Percentiles rank a stretch among this genome's conserved stretches.
phyloP scores from a whole-genome alignment of 345 rosid species.

The Gossypium bickii region DNA sequence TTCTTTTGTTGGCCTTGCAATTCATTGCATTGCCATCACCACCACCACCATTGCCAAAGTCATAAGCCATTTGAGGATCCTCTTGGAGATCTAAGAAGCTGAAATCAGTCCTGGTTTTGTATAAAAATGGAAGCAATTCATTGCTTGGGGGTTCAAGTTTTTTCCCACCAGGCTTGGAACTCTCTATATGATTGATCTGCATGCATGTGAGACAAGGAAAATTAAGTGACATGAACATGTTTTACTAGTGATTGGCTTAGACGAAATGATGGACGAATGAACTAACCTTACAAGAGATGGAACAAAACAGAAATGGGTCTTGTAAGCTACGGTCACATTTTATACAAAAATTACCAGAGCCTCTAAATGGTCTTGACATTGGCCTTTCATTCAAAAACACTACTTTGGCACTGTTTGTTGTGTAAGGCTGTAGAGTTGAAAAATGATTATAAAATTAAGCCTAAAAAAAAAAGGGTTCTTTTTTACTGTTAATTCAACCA shows the following conservation, averaged over 20 bases:
- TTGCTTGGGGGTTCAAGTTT: constrained; percentile 16
- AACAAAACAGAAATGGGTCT: constrained; percentile 28
- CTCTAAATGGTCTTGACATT: constrained; percentile 44
- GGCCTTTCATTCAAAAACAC: constrained; percentile 57
- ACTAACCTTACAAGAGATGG: constrained; percentile 33
- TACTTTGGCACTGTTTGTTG: constrained; percentile 60
- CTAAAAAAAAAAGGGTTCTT: not conserved
- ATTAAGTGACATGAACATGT: not conserved
- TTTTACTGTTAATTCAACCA: not conserved
- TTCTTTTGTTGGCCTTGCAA: constrained; percentile 20
- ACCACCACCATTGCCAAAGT: not conserved
- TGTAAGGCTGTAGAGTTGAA: constrained; percentile 45
- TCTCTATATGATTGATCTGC: constrained; percentile 19
- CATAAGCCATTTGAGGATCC: constrained; percentile 10
- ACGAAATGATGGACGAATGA: no score
- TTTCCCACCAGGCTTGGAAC: not conserved
- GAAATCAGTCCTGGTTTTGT: not conserved
- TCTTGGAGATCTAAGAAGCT: constrained; percentile 12
- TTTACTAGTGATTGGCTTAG: not conserved
- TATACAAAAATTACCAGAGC: constrained; percentile 44
- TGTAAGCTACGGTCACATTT: constrained; percentile 49
- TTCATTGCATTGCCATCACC: not conserved
- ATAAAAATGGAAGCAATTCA: constrained; percentile 31
- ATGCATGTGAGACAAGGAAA: not conserved
- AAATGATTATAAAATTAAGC: not conserved